Percentiles rank a stretch among this genome's conserved stretches.
phyloP scores from a whole-genome alignment of 176 grass and related monocot species.

The Juncus inflexus region DNA sequence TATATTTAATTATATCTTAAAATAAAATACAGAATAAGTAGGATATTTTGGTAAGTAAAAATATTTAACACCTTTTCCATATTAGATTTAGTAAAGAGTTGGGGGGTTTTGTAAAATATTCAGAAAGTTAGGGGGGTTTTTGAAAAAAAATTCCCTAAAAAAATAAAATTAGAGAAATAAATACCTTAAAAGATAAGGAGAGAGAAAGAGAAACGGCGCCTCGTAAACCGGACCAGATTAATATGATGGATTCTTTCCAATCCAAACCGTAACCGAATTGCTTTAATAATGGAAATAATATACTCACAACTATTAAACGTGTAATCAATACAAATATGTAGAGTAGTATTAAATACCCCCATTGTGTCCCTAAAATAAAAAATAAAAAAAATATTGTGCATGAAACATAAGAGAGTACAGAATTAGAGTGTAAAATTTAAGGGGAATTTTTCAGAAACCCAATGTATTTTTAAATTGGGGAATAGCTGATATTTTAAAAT shows the following conservation, averaged over 20 bases:
- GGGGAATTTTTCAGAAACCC: too few relatives aligned
- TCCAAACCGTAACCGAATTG: slow-evolving; percentile 88
- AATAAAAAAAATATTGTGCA: too few relatives aligned
- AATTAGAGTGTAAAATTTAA: slow-evolving; percentile 21
- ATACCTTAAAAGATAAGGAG: slow-evolving; percentile 74
- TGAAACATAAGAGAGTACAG: slow-evolving; percentile 11
- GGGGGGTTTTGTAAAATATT: too few relatives aligned
- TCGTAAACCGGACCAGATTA: slow-evolving; percentile 81
- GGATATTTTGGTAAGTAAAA: too few relatives aligned
- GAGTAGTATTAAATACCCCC: slow-evolving; percentile 83
- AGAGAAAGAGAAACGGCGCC: slow-evolving; percentile 81
- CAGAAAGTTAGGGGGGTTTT: too few relatives aligned
- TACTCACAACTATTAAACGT: slow-evolving; percentile 58
- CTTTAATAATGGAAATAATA: slow-evolving; percentile 63
- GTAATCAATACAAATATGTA: slow-evolving; percentile 77
- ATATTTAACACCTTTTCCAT: too few relatives aligned
- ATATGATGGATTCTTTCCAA: slow-evolving; percentile 68
- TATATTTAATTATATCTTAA: too few relatives aligned
- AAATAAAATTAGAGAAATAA: neutral
- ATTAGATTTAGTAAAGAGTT: too few relatives aligned
- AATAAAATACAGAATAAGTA: too few relatives aligned
- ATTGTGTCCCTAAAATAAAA: slow-evolving; percentile 57
- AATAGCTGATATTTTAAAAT: too few relatives aligned
- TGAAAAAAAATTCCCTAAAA: too few relatives aligned
- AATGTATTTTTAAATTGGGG: too few relatives aligned